phyloP scores from a whole-genome alignment of 2,329 filamentous ascomycete genomes.

The Xylaria sp. region DNA sequence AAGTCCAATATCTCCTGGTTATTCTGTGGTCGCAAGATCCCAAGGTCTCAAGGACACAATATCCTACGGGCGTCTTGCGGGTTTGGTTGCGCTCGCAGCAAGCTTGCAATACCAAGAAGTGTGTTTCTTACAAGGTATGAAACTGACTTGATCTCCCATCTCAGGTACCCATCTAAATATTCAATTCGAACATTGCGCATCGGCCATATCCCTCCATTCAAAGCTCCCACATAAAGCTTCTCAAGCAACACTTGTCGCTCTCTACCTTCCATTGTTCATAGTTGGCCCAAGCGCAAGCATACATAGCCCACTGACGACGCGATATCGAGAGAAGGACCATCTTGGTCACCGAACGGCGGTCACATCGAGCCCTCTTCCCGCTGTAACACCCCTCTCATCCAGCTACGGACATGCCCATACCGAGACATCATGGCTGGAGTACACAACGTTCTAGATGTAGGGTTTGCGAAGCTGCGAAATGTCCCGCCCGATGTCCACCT shows the following conservation, averaged over 20 bases:
- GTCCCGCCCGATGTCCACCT: constrained; percentile 54
- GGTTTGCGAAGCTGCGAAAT: constrained; percentile 35
- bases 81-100: neutral
- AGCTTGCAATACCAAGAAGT: too few relatives aligned
- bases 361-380: neutral
- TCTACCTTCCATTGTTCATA: neutral
- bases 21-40: too few relatives aligned
- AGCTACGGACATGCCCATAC: constrained; percentile 33
- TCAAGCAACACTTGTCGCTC: neutral
- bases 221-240: neutral
- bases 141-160: constrained; percentile 7
- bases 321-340: neutral
- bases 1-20: neutral
- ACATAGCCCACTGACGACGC: neutral
- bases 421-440: constrained; percentile 37
- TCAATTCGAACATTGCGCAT: neutral
- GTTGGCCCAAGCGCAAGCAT: neutral
- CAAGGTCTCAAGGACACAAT: too few relatives aligned
- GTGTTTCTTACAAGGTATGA: neutral
- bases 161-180: neutral
- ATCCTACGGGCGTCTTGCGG: too few relatives aligned
- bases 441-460: constrained; percentile 35
- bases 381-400: neutral
- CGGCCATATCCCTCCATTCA: neutral
- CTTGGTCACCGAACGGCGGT: neutral